phyloP scores from a whole-genome alignment of 441 rosid genomes.

The Biscutella laevigata region DNA sequence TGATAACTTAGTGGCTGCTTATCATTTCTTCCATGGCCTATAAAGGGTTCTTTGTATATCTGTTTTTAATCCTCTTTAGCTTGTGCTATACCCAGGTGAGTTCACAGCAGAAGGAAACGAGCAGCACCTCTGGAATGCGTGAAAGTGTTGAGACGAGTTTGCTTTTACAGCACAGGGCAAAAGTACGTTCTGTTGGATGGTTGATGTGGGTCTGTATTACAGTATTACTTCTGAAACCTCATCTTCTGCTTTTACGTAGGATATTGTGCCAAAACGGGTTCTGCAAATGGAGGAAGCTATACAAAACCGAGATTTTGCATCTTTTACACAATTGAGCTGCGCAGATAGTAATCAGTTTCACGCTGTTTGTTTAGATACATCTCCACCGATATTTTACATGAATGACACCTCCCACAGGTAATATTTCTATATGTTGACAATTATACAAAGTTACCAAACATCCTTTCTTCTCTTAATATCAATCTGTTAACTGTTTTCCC shows the following conservation, averaged over 20 bases:
- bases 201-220: neutral
- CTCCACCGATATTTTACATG: slow-evolving; percentile 90
- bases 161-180: slow-evolving; percentile 77
- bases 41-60: neutral
- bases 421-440: too few species aligned
- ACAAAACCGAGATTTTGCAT: slow-evolving; percentile 49
- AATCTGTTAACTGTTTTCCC: slow-evolving; percentile 20
- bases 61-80: neutral
- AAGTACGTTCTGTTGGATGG: slow-evolving; percentile 33
- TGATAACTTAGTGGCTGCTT: neutral
- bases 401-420: slow-evolving; percentile 91
- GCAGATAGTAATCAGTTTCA: slow-evolving; percentile 92
- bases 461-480: too few species aligned
- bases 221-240: too few species aligned
- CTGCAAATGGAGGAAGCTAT: slow-evolving; percentile 74
- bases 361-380: slow-evolving; percentile 78
- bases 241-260: slow-evolving; percentile 38
- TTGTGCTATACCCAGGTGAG: slow-evolving; percentile 51
- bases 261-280: slow-evolving; percentile 67
- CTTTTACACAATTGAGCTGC: slow-evolving; percentile 65
- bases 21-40: neutral
- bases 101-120: slow-evolving; percentile 77
- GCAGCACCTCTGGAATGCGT: slow-evolving; percentile 87
- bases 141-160: slow-evolving; percentile 82
- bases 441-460: too few species aligned